A percentile compares a stretch with the other conserved stretches of the same genome.
Evolutionary conservation across 768 basidiomycete species (phyloP).

Genomic region (Pleurotus salmoneostramineus): DNA sequence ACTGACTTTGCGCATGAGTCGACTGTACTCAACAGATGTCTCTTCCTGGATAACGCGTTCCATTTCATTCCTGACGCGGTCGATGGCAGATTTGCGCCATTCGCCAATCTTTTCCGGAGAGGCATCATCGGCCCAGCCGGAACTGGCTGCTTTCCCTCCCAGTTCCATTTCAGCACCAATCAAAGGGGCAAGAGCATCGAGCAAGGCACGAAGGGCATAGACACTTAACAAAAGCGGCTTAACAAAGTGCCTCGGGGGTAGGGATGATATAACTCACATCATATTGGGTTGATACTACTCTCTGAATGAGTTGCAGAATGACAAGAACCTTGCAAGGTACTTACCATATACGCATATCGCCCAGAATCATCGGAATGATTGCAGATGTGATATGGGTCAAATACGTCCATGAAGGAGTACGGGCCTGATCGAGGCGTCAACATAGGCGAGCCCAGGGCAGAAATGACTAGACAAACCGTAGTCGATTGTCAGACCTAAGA

Average conservation of each 20-base stretch:
- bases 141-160: conserved; percentile 43
- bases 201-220: conserved; percentile 75
- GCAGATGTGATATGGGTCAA: conserved; percentile 81
- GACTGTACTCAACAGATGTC: conserved; percentile 60
- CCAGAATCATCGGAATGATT: conserved; percentile 83
- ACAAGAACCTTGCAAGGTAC: conserved; percentile 2
- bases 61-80: conserved; percentile 53
- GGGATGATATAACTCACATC: conserved; percentile 47
- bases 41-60: conserved; percentile 56
- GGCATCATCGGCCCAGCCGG: conserved; percentile 62
- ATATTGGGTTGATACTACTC: conserved; percentile 68
- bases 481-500: conserved; percentile 75
- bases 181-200: conserved; percentile 77
- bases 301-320: background rate
- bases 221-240: conserved; percentile 34
- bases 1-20: conserved; percentile 63
- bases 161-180: conserved; percentile 76
- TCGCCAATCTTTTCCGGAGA: conserved; percentile 49
- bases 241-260: background rate
- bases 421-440: conserved; percentile 50
- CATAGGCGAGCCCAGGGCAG: background rate
- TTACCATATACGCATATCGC: conserved; percentile 67
- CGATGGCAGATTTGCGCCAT: conserved; percentile 58
- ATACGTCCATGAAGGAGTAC: conserved; percentile 95
- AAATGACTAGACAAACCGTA: conserved; percentile 42